These are phyloP conservation scores for Arabis hirsuta DNA, from an alignment of 345 rosid genomes.

Conservation along the genomic window DNA sequence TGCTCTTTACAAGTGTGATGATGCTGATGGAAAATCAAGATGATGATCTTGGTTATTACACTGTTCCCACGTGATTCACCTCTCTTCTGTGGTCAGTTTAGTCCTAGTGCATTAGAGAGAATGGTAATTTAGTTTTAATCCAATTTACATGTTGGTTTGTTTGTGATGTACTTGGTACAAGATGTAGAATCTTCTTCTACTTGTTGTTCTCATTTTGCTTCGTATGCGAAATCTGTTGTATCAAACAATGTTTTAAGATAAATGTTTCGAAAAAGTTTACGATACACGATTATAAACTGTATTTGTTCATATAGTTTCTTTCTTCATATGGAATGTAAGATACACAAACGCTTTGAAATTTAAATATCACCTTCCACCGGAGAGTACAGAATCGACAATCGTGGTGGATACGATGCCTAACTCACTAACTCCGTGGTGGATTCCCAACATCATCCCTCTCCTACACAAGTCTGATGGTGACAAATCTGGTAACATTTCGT, in stretches of 20 bases:
- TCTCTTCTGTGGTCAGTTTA: constrained; percentile 12
- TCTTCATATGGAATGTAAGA: neutral
- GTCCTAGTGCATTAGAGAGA: constrained; percentile 13
- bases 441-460: constrained; percentile 31
- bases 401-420: constrained; percentile 14
- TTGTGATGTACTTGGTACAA: constrained; percentile 31
- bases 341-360: neutral
- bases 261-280: neutral
- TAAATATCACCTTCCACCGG: constrained; percentile 52
- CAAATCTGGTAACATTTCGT: constrained; percentile 47
- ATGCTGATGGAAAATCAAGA: constrained; percentile 42
- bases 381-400: constrained; percentile 51
- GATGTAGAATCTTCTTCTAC: constrained; percentile 10
- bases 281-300: too few relatives aligned
- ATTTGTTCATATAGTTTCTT: neutral
- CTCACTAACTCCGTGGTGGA: constrained; percentile 42
- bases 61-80: constrained; percentile 58
- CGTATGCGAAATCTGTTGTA: constrained; percentile 12
- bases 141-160: constrained; percentile 31
- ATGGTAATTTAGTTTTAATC: constrained; percentile 23
- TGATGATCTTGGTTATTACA: constrained; percentile 47
- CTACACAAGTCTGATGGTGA: constrained; percentile 35
- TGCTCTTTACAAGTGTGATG: constrained; percentile 45
- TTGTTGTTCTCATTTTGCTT: constrained; percentile 29
- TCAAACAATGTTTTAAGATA: constrained; percentile 7